These are phyloP conservation scores for Boletus calvinii DNA, from an alignment of 1,284 basidiomycete species.

Conservation along the genomic window DNA sequence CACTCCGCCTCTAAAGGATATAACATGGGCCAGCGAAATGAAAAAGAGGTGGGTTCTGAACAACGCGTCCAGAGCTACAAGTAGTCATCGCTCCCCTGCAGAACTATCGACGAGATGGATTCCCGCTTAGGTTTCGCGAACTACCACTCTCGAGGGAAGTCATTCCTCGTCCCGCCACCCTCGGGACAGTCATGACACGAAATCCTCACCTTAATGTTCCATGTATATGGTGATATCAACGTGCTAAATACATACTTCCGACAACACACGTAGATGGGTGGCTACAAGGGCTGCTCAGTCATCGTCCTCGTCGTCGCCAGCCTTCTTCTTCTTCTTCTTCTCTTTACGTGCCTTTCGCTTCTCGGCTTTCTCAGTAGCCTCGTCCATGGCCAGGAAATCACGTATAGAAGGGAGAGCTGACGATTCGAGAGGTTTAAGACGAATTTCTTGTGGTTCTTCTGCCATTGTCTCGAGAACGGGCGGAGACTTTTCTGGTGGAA, in stretches of 20 bases:
- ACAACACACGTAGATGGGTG: not conserved
- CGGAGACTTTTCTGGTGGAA: slow-evolving; percentile 20
- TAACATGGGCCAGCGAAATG: slow-evolving; percentile 91
- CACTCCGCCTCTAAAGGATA: slow-evolving; percentile 70
- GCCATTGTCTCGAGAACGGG: slow-evolving; percentile 27
- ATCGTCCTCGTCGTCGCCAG: slow-evolving; percentile 26
- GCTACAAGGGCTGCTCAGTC: slow-evolving; percentile 21
- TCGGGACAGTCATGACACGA: slow-evolving; percentile 5
- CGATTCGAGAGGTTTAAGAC: slow-evolving; percentile 68
- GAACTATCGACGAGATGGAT: slow-evolving; percentile 79
- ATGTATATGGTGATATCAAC: slow-evolving; percentile 1
- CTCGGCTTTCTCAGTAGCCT: slow-evolving; percentile 58
- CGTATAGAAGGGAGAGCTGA: slow-evolving; percentile 79
- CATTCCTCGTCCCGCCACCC: slow-evolving; percentile 21
- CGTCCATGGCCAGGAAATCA: slow-evolving; percentile 75
- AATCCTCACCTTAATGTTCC: not conserved
- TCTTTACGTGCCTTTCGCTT: slow-evolving; percentile 73
- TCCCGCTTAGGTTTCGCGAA: slow-evolving; percentile 69
- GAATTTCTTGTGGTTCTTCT: slow-evolving; percentile 44
- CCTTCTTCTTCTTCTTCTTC: slow-evolving; percentile 64
- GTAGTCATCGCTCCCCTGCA: slow-evolving; percentile 28
- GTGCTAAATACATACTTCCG: slow-evolving; percentile 3
- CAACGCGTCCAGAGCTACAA: not conserved
- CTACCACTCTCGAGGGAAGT: slow-evolving; percentile 65
- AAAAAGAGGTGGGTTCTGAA: slow-evolving; percentile 57